These are phyloP conservation scores for Hypericum androsaemum DNA, from an alignment of 345 rosid species.

Conservation along the genomic window DNA sequence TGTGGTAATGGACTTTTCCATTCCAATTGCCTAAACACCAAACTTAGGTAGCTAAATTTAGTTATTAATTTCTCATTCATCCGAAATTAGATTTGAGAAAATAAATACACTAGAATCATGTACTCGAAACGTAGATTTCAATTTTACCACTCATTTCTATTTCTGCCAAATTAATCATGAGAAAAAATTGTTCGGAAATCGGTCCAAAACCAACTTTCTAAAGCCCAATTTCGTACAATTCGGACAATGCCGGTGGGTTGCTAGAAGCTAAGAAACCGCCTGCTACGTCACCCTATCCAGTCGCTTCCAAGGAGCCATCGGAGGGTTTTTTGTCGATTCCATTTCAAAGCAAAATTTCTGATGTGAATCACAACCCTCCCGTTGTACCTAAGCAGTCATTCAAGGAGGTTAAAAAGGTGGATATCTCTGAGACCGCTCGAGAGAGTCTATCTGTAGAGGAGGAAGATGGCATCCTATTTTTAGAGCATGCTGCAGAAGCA, in stretches of 20 bases:
- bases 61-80: no score
- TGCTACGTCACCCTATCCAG: slow-evolving; percentile 27
- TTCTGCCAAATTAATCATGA: no score
- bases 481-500: slow-evolving; percentile 69
- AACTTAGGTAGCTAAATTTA: no score
- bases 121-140: no score
- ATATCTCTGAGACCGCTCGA: slow-evolving; percentile 19
- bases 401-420: slow-evolving; percentile 35
- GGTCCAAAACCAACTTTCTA: no score
- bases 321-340: slow-evolving; percentile 54
- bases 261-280: slow-evolving; percentile 23
- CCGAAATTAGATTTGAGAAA: no score
- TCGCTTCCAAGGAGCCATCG: slow-evolving; percentile 47
- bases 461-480: slow-evolving; percentile 34
- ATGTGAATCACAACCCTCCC: slow-evolving; percentile 23
- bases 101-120: no score
- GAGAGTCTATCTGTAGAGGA: slow-evolving; percentile 27
- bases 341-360: slow-evolving; percentile 51
- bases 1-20: no score
- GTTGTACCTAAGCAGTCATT: slow-evolving; percentile 70
- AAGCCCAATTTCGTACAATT: no score
- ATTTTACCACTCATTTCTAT: no score
- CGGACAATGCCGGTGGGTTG: slow-evolving; percentile 14
- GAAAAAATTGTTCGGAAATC: no score
- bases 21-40: no score